Percentiles rank a stretch among this genome's conserved stretches.
Evolutionary conservation across 148 eudicot species (phyloP).

Genomic region (Limonium bicolor): DNA sequence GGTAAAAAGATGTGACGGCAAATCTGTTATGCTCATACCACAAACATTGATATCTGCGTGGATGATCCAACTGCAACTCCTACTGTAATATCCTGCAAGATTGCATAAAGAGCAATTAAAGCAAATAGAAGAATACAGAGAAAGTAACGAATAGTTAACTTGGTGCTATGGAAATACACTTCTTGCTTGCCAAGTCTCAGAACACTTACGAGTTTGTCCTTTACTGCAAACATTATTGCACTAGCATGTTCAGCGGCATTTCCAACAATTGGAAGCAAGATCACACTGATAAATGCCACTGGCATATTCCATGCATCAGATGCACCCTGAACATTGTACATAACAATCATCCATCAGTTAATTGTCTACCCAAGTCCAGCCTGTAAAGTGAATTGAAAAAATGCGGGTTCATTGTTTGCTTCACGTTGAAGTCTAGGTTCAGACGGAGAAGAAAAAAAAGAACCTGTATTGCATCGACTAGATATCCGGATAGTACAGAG

Average conservation of each 20-base stretch:
- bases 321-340: constrained; percentile 48
- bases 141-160: neutral
- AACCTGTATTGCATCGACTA: constrained; percentile 90
- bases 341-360: no score
- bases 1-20: no score
- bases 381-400: no score
- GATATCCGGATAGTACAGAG: constrained; percentile 81
- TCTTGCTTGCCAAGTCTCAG: neutral
- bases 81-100: constrained; percentile 65
- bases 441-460: no score
- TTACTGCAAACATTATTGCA: constrained; percentile 88
- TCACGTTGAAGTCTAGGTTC: neutral
- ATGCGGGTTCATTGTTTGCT: no score
- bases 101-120: neutral
- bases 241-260: constrained; percentile 98
- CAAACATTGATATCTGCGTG: constrained; percentile 93
- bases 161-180: neutral
- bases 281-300: constrained; percentile 76
- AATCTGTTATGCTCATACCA: constrained; percentile 49
- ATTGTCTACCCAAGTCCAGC: no score
- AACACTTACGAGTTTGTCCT: constrained; percentile 83
- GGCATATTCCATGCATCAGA: constrained; percentile 79
- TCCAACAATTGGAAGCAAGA: constrained; percentile 87
- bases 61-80: constrained; percentile 96
- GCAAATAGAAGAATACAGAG: neutral